Conservation (phyloP, 257 asterid species). For the Datura wrightii region DNA sequence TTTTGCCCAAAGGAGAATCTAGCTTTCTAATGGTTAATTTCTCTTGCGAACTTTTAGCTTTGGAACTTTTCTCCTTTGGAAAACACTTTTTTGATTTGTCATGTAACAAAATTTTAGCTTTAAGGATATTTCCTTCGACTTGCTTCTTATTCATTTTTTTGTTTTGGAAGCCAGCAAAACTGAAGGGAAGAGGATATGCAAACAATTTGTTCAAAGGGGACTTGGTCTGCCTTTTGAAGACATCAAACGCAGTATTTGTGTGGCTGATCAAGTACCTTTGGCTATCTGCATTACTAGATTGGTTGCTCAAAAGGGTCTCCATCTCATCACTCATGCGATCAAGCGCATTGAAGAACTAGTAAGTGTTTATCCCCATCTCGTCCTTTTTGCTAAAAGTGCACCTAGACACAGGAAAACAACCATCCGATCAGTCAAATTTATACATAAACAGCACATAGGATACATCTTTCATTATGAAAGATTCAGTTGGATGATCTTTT, state of each 20-base stretch:
- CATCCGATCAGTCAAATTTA: conserved; percentile 9
- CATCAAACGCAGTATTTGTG: conserved; percentile 14
- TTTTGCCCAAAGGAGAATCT: conserved; percentile 2
- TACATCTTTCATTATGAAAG: not conserved
- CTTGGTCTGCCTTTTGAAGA: conserved; percentile 71
- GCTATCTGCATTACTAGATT: conserved; percentile 81
- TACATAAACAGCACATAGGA: not conserved
- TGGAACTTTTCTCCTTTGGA: not conserved
- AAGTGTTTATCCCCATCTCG: conserved; percentile 45
- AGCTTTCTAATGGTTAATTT: conserved; percentile 1
- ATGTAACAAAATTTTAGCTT: not conserved
- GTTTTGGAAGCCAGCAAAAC: conserved; percentile 53
- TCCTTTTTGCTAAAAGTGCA: conserved; percentile 10
- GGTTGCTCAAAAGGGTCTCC: conserved; percentile 96
- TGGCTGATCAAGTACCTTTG: conserved; percentile 58
- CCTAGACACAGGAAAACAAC: not conserved
- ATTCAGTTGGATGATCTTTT: not conserved
- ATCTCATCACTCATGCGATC: conserved; percentile 78
- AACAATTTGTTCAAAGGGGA: conserved; percentile 79
- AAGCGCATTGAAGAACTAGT: conserved; percentile 62
- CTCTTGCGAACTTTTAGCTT: not conserved
- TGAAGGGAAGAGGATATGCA: conserved; percentile 78
- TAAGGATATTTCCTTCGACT: conserved; percentile 22
- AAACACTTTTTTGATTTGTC: not conserved
- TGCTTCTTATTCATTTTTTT: conserved; percentile 23